Percentiles rank a stretch among this genome's conserved stretches.
phyloP scores from a whole-genome alignment of 2,329 filamentous ascomycete genomes.

The Hymenoscyphus albidus region DNA sequence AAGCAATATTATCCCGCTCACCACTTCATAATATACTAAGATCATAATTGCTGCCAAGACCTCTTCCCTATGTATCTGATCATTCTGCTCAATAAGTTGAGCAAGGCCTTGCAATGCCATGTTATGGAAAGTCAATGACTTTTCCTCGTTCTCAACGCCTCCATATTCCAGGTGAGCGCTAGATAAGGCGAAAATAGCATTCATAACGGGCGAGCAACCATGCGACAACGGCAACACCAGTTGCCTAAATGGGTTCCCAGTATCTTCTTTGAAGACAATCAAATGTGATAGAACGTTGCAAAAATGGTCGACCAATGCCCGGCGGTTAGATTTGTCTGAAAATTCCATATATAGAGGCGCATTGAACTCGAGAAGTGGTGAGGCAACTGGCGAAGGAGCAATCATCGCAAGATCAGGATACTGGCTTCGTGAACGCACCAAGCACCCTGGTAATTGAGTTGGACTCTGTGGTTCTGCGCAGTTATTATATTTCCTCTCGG shows the following conservation, averaged over 20 bases:
- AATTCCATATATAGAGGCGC: slow-evolving; percentile 55
- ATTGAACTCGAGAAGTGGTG: slow-evolving; percentile 46
- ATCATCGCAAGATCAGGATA: slow-evolving; percentile 35
- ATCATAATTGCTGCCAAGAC: slow-evolving; percentile 59
- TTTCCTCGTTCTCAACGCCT: slow-evolving; percentile 49
- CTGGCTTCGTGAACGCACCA: slow-evolving; percentile 27
- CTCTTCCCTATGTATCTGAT: slow-evolving; percentile 51
- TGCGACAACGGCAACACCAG: slow-evolving; percentile 58
- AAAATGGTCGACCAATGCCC: slow-evolving; percentile 58
- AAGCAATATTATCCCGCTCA: slow-evolving; percentile 35
- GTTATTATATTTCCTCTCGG: slow-evolving; percentile 29
- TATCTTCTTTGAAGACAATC: slow-evolving; percentile 62
- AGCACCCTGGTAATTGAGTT: slow-evolving; percentile 10
- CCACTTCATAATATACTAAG: slow-evolving; percentile 61
- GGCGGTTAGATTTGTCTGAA: slow-evolving; percentile 49
- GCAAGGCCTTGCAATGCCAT: slow-evolving; percentile 56
- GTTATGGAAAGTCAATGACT: slow-evolving; percentile 57
- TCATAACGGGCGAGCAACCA: slow-evolving; percentile 60
- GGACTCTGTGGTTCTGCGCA: slow-evolving; percentile 14
- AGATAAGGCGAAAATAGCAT: slow-evolving; percentile 79
- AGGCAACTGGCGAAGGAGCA: slow-evolving; percentile 28
- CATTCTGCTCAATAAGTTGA: slow-evolving; percentile 51
- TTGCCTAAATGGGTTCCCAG: slow-evolving; percentile 60
- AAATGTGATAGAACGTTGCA: slow-evolving; percentile 61
- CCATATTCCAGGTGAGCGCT: slow-evolving; percentile 77